phyloP scores from a whole-genome alignment of 176 grass and related monocot genomes.

The Triticum timopheevii region DNA sequence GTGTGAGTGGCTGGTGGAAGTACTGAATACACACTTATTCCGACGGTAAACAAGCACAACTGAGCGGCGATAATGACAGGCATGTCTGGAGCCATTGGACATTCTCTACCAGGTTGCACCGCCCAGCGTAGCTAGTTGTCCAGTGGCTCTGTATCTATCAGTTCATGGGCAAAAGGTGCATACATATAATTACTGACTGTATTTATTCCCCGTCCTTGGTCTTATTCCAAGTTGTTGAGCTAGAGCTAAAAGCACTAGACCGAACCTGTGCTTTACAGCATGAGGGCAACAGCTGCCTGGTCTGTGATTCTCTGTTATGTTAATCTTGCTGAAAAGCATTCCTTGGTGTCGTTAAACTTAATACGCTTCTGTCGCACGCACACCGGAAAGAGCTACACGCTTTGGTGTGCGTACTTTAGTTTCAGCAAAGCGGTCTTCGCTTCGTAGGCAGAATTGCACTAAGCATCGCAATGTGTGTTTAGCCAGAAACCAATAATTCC shows the following conservation, averaged over 20 bases:
- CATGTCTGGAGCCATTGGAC: not conserved
- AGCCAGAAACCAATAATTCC: not conserved
- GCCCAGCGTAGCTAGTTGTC: not conserved
- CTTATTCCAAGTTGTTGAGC: conserved; percentile 40
- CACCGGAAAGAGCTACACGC: not conserved
- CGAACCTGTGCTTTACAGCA: conserved; percentile 14
- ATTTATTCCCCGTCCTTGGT: conserved; percentile 17
- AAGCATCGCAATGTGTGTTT: not conserved
- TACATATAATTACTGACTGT: not conserved
- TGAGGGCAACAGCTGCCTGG: not conserved
- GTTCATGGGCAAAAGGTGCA: not conserved
- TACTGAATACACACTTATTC: conserved; percentile 42
- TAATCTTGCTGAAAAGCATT: not conserved
- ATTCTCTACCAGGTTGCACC: conserved; percentile 23
- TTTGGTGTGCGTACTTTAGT: not conserved
- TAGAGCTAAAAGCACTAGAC: conserved; percentile 19
- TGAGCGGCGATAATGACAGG: conserved; percentile 7
- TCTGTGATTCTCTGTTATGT: not conserved
- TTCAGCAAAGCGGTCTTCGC: not conserved
- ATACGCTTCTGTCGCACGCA: not conserved
- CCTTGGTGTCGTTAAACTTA: not conserved
- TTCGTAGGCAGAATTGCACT: conserved; percentile 15
- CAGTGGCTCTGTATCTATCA: not conserved
- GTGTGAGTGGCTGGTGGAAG: conserved; percentile 32
- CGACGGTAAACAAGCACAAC: not conserved